phyloP scores from a whole-genome alignment of 164 flowering plant genomes.

The Magnolia changhungtana region DNA sequence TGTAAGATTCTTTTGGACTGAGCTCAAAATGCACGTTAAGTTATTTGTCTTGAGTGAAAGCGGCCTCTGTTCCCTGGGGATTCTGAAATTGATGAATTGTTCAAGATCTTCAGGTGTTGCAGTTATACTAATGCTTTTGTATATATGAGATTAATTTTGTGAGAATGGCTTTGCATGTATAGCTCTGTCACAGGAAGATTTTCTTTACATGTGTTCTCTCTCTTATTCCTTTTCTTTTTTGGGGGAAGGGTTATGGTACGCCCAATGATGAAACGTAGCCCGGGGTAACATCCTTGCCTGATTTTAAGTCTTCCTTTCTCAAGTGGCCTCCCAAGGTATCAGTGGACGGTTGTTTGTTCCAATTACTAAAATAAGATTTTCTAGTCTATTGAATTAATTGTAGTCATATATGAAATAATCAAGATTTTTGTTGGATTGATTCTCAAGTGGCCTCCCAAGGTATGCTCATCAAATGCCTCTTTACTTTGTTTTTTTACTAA shows the following conservation, averaged over 20 bases:
- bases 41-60: not conserved
- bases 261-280: conserved; percentile 94
- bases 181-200: not conserved
- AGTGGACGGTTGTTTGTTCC: not conserved
- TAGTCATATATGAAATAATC: not conserved
- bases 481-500: too few species aligned
- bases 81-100: too few species aligned
- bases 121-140: too few species aligned
- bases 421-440: not conserved
- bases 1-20: conserved; percentile 39
- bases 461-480: too few species aligned
- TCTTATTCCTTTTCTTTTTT: not conserved
- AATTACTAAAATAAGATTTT: not conserved
- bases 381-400: not conserved
- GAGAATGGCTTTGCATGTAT: too few species aligned
- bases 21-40: not conserved
- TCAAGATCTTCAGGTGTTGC: too few species aligned
- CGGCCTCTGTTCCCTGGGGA: too few species aligned
- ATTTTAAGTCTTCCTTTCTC: conserved; percentile 83
- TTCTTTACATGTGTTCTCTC: not conserved
- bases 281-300: conserved; percentile 89
- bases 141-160: too few species aligned
- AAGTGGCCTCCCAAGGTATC: conserved; percentile 84
- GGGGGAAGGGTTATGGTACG: conserved; percentile 69
- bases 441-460: too few species aligned